Base-by-base conservation (phyloP, 2,329 filamentous ascomycete species). In the Cylindrodendrum hubeiense region DNA sequence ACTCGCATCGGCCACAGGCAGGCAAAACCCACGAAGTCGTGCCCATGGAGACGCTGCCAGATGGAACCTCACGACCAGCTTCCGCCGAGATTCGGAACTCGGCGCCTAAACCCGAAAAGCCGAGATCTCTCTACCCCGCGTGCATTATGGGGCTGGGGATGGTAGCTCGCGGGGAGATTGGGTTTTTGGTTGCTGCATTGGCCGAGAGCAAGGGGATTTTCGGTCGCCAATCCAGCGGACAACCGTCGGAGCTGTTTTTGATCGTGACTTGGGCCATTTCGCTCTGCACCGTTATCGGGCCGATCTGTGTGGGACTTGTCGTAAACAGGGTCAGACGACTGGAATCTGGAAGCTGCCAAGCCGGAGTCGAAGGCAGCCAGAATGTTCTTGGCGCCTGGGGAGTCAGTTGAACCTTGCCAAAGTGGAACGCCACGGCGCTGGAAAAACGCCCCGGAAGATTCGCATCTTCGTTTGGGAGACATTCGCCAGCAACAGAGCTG, bases 121-220 rank as follows among this genome's bases (percentile, higher is more conserved):
- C 89, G 0, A 77, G 85, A 3, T 93, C 91, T 0, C 79, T 93
- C 1, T 91, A 93, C 66, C 91, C 92, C 0, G 85, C 89, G 0
- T 83, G 86, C 0, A 89, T 95, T 3, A 79, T 95, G 0, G 90
- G 90, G 0, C 82, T 86, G 19, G 85, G 82, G 3, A 95, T 95
- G 92, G 87, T 91, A 0, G 89, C 92, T 0, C 84, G 92, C n/a
- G 92, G 93, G 1, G 93, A 96, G 75, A 93, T 95, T 34, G 92
- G 92, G 0, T 94, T 94, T 66, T 77, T 95, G 46, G 93, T 96
- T 66, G 89, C 90, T 1, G 88, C 90, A 0, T 77, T 94, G 0
- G 91, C 91, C 0, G 85, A 93, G 71, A 84, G 80, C 49, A 80
- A 82, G 2, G 81, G 81, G 0, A 77, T 85, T 15, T 86, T 86